These are phyloP conservation scores for Phytophthora foliorum DNA, from an alignment of 352 stramenopile species.

Conservation along the genomic window DNA sequence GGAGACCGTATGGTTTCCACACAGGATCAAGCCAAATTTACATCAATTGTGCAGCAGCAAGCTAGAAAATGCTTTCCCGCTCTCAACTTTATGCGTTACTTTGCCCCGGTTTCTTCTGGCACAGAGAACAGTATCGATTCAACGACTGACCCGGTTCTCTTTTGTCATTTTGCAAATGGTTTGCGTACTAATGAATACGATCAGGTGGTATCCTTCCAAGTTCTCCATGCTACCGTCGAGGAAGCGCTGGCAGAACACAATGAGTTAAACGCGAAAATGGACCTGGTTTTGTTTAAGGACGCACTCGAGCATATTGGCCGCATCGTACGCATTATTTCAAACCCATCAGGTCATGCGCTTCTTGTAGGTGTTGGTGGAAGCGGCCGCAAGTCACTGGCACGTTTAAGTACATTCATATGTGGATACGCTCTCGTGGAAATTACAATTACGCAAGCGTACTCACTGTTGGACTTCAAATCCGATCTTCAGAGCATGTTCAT, in stretches of 20 bases:
- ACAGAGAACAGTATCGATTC: constrained; percentile 33
- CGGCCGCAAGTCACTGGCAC: constrained; percentile 94
- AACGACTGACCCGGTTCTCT: constrained; percentile 88
- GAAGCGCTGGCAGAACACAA: constrained; percentile 95
- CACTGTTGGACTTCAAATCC: constrained; percentile 95
- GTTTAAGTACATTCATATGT: constrained; percentile 94
- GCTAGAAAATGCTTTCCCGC: constrained; percentile 94
- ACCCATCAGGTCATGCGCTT: constrained; percentile 93
- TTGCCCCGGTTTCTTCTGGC: constrained; percentile 54
- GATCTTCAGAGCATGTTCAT: constrained; percentile 94
- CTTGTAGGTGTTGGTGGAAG: constrained; percentile 95
- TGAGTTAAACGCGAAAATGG: constrained; percentile 93
- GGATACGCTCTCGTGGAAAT: constrained; percentile 92
- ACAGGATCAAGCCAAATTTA: constrained; percentile 91
- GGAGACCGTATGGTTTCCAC: constrained; percentile 92
- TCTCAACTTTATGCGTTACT: constrained; percentile 93
- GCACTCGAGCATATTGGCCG: constrained; percentile 95
- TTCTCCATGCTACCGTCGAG: constrained; percentile 81
- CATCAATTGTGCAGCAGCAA: constrained; percentile 88
- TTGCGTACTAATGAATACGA: constrained; percentile 93
- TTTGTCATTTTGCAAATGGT: constrained; percentile 94
- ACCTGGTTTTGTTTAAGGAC: constrained; percentile 97
- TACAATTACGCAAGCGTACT: constrained; percentile 91
- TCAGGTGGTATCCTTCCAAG: constrained; percentile 81
- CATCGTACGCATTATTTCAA: constrained; percentile 96